Conservation (phyloP, 148 eudicot genomes). For the Cornus suecica region DNA sequence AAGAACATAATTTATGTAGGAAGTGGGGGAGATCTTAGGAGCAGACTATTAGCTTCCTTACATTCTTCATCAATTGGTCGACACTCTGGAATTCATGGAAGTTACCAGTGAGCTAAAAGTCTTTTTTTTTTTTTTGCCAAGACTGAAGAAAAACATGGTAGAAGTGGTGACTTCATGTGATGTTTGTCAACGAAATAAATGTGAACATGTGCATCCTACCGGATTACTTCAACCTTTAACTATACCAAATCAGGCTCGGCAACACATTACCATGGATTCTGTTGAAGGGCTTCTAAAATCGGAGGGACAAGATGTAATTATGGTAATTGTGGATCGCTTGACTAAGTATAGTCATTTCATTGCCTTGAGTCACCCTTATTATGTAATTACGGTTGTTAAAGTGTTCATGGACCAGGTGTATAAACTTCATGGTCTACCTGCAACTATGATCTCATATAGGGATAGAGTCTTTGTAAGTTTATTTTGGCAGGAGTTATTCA, state of each 20-base stretch:
- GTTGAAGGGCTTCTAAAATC: neutral
- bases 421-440: constrained; percentile 5
- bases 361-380: neutral
- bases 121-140: neutral
- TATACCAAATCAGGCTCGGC: neutral
- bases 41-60: no score
- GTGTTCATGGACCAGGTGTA: neutral
- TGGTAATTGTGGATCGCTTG: neutral
- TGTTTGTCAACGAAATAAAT: neutral
- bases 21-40: no score
- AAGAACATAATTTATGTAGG: no score
- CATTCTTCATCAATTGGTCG: no score
- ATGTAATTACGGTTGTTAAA: neutral
- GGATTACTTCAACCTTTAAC: constrained; percentile 1
- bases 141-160: neutral
- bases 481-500: neutral
- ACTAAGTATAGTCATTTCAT: no score
- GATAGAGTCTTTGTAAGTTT: neutral
- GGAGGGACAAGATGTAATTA: neutral
- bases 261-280: neutral
- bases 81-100: neutral
- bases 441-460: neutral
- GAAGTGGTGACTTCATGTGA: neutral
- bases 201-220: neutral
- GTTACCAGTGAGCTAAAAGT: neutral